Evolutionary conservation across 371 early-diverging fungal species (phyloP).

Genomic region (Mucor velutinosus): DNA sequence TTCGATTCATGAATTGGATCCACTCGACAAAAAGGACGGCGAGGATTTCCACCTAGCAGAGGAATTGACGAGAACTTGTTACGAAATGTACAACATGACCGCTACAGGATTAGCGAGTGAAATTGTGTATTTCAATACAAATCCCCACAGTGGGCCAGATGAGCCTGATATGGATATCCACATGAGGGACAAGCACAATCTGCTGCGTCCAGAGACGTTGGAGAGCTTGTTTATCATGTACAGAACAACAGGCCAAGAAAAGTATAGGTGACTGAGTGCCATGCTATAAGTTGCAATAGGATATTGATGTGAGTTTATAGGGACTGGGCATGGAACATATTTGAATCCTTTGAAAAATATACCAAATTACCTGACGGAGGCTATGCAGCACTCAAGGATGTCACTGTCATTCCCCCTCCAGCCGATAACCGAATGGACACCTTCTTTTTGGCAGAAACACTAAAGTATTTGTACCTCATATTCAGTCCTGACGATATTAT

Average conservation of each 20-base stretch:
- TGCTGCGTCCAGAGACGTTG: slow-evolving; percentile 87
- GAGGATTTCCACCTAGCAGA: slow-evolving; percentile 74
- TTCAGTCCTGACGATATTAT: slow-evolving; percentile 72
- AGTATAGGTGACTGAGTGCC: slow-evolving; percentile 56
- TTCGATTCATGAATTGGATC: slow-evolving; percentile 21
- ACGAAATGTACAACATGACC: slow-evolving; percentile 79
- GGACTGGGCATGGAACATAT: slow-evolving; percentile 91
- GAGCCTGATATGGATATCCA: slow-evolving; percentile 68
- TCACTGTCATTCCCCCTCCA: slow-evolving; percentile 56
- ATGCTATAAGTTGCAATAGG: not conserved
- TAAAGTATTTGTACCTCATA: slow-evolving; percentile 93
- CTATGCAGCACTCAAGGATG: slow-evolving; percentile 78
- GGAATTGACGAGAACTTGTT: slow-evolving; percentile 79
- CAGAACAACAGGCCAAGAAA: slow-evolving; percentile 80
- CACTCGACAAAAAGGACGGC: slow-evolving; percentile 32
- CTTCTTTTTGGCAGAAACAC: slow-evolving; percentile 86
- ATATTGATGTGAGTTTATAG: slow-evolving; percentile 40
- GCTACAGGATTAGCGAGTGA: slow-evolving; percentile 85
- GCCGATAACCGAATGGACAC: slow-evolving; percentile 79
- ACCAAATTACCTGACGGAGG: slow-evolving; percentile 72
- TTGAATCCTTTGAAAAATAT: slow-evolving; percentile 81
- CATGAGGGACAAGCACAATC: slow-evolving; percentile 64
- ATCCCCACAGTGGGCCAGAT: slow-evolving; percentile 28
- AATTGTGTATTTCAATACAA: slow-evolving; percentile 64
- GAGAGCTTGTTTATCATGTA: slow-evolving; percentile 87